A percentile compares a stretch with the other conserved stretches of the same genome.
Evolutionary conservation across 2,329 filamentous ascomycete species (phyloP).

Genomic region (Camillea tinctor): DNA sequence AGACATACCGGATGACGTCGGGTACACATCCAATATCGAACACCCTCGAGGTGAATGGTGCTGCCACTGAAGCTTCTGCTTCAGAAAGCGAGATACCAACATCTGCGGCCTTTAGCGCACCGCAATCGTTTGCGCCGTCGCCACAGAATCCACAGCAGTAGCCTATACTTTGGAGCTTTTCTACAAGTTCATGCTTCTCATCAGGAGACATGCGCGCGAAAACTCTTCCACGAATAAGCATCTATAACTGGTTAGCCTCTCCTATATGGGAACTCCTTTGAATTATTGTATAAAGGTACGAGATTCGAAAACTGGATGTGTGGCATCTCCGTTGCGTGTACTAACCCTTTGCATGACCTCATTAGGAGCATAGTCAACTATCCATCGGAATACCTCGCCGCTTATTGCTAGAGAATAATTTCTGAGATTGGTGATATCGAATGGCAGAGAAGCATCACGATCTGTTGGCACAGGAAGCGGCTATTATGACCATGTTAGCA

Average conservation of each 20-base stretch:
- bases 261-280: background rate
- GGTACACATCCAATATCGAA: slow-evolving; percentile 97
- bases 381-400: slow-evolving; percentile 95
- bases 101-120: slow-evolving; percentile 93
- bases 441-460: slow-evolving; percentile 79
- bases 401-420: slow-evolving; percentile 89
- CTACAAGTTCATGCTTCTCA: slow-evolving; percentile 95
- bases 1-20: slow-evolving; percentile 72
- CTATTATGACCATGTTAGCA: slow-evolving; percentile 36
- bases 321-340: slow-evolving; percentile 8
- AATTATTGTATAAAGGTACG: background rate
- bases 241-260: slow-evolving; percentile 48
- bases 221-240: slow-evolving; percentile 88
- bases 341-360: slow-evolving; percentile 69
- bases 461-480: slow-evolving; percentile 70
- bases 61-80: slow-evolving; percentile 96
- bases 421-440: slow-evolving; percentile 74
- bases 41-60: slow-evolving; percentile 90
- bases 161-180: slow-evolving; percentile 93
- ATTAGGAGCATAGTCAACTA: slow-evolving; percentile 85
- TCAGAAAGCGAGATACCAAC: slow-evolving; percentile 97
- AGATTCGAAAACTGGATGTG: background rate
- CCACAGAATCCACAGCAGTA: slow-evolving; percentile 97
- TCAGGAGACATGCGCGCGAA: slow-evolving; percentile 99
- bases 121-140: slow-evolving; percentile 96